A percentile compares a stretch with the other conserved stretches of the same genome.
phyloP scores from a whole-genome alignment of 768 basidiomycete genomes.

The Lactarius evosmus region DNA sequence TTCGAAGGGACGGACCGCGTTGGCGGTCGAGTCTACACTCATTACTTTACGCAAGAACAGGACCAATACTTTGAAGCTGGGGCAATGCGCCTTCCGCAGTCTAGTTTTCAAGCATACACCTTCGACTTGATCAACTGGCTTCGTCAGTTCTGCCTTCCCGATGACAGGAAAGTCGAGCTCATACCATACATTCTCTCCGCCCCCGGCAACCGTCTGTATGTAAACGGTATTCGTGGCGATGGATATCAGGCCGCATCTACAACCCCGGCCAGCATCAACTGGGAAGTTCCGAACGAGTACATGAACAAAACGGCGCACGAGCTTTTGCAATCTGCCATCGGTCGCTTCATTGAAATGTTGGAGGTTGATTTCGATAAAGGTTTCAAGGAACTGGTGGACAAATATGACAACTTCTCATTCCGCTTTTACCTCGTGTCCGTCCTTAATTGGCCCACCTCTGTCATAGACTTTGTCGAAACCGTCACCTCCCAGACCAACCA shows the following conservation, averaged over 20 bases:
- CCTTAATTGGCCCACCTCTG: conserved; percentile 22
- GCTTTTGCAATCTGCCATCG: conserved; percentile 21
- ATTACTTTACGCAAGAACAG: conserved; percentile 25
- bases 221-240: conserved; percentile 17
- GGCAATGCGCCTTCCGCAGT: conserved; percentile 28
- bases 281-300: conserved; percentile 19
- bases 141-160: conserved; percentile 5
- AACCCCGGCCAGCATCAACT: conserved; percentile 8
- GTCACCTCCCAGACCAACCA: conserved; percentile 31
- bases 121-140: conserved; percentile 24
- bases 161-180: conserved; percentile 18
- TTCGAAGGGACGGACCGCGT: conserved; percentile 23
- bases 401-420: conserved; percentile 28
- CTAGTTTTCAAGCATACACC: conserved; percentile 17
- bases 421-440: conserved; percentile 26
- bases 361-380: conserved; percentile 21
- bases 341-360: conserved; percentile 19
- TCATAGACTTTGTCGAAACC: conserved; percentile 31
- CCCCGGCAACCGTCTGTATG: conserved; percentile 24
- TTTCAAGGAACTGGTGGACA: conserved; percentile 22
- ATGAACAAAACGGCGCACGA: conserved; percentile 19
- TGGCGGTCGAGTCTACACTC: conserved; percentile 26
- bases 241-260: conserved; percentile 14
- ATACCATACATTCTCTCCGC: conserved; percentile 25
- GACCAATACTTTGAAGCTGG: conserved; percentile 29